Evolutionary conservation across 1,284 basidiomycete genomes (phyloP).

Genomic region (Vanrija sp.): DNA sequence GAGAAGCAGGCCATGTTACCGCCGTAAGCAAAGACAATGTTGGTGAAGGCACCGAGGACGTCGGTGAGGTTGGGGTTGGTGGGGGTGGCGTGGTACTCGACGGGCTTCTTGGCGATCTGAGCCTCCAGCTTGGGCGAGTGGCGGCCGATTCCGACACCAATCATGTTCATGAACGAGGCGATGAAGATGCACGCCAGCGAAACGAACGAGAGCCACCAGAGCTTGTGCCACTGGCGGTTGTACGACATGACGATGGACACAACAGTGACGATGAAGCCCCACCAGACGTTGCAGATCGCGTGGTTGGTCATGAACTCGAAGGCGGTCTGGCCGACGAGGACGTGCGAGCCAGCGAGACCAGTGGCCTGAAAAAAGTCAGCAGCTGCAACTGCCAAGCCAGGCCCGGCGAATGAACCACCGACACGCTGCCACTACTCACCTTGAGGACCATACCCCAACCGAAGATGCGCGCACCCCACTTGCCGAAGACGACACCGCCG

Average conservation of each 20-base stretch:
- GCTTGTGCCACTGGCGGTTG: slow-evolving; percentile 34
- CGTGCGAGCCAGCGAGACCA: slow-evolving; percentile 41
- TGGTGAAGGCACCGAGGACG: slow-evolving; percentile 38
- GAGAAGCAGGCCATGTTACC: slow-evolving; percentile 42
- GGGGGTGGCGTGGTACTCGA: slow-evolving; percentile 31
- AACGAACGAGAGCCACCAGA: slow-evolving; percentile 32
- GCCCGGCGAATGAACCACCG: too few relatives aligned
- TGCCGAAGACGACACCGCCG: slow-evolving; percentile 39
- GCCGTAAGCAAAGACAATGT: slow-evolving; percentile 41
- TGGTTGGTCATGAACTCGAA: slow-evolving; percentile 32
- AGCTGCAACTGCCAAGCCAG: neutral
- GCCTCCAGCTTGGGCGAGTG: slow-evolving; percentile 16
- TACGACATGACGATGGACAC: slow-evolving; percentile 29
- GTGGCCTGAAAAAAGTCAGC: slow-evolving; percentile 21
- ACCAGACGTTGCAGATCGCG: slow-evolving; percentile 42
- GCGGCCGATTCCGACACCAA: slow-evolving; percentile 33
- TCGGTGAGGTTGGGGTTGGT: slow-evolving; percentile 30
- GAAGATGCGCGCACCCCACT: slow-evolving; percentile 32
- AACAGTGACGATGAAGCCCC: slow-evolving; percentile 33
- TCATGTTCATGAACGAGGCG: slow-evolving; percentile 37
- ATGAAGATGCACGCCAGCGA: slow-evolving; percentile 34
- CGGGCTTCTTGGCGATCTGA: slow-evolving; percentile 22
- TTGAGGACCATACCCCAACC: slow-evolving; percentile 36
- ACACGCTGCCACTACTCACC: slow-evolving; percentile 12
- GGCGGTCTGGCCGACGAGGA: slow-evolving; percentile 38